These are phyloP conservation scores for Plectosphaerella cucumerina DNA, from an alignment of 2,329 filamentous ascomycete species.

Conservation along the genomic window DNA sequence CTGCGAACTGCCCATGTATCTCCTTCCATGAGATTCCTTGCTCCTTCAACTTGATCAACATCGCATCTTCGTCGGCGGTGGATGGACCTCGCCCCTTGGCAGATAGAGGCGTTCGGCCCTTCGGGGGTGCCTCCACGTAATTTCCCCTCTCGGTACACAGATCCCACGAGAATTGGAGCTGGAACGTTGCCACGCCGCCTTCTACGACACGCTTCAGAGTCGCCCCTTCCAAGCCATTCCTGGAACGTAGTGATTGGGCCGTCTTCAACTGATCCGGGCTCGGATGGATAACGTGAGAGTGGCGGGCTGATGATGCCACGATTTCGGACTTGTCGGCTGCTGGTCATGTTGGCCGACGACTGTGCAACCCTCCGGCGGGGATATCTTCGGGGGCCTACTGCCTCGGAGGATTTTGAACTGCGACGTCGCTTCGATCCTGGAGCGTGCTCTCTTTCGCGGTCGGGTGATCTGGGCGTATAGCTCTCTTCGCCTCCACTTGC, in stretches of 20 bases:
- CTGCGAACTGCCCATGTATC: conserved; percentile 3
- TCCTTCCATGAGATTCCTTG: conserved; percentile 3
- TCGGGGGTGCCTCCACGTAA: background rate
- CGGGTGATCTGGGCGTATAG: background rate
- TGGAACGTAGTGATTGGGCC: background rate
- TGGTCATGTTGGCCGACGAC: background rate
- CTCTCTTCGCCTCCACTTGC: background rate
- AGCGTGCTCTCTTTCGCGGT: background rate
- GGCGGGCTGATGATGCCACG: background rate
- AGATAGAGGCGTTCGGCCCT: background rate
- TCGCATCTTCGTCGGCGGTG: conserved; percentile 2
- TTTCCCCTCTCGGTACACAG: background rate
- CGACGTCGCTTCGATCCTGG: conserved; percentile 12
- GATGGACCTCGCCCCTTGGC: background rate
- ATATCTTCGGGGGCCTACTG: background rate
- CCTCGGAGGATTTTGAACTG: background rate
- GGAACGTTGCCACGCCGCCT: conserved; percentile 1
- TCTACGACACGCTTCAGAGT: conserved; percentile 3
- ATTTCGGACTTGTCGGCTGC: background rate
- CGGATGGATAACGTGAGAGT: background rate
- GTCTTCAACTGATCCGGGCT: background rate
- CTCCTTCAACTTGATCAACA: conserved; percentile 3
- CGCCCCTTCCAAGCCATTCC: conserved; percentile 4
- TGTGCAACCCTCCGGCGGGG: background rate
- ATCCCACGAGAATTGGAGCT: conserved; percentile 5